A percentile compares a stretch with the other conserved stretches of the same genome.
Conservation (phyloP, 345 rosid species). For the Kandelia obovata region DNA sequence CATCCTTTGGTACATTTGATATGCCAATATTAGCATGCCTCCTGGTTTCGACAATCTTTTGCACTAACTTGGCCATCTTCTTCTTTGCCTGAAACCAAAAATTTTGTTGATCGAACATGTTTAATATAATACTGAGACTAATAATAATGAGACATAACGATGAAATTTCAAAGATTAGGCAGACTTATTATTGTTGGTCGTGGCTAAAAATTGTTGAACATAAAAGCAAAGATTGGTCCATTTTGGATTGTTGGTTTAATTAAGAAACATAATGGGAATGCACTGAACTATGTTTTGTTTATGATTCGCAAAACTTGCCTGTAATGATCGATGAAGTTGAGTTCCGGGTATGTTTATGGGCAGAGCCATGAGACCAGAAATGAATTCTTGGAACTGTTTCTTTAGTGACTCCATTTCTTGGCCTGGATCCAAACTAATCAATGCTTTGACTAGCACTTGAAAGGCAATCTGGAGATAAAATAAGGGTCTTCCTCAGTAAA, state of each 20-base stretch:
- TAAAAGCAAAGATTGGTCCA: no score
- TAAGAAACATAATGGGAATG: background rate
- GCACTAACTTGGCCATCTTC: conserved; percentile 69
- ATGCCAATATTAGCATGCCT: conserved; percentile 25
- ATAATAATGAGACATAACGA: no score
- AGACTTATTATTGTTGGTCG: no score
- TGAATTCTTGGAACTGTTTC: conserved; percentile 74
- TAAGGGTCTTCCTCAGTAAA: conserved; percentile 4
- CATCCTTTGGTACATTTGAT: conserved; percentile 48
- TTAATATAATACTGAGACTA: background rate
- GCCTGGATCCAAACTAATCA: conserved; percentile 88
- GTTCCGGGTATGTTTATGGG: conserved; percentile 87
- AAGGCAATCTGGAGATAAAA: conserved; percentile 66
- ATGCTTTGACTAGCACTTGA: conserved; percentile 77
- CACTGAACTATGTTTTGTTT: background rate
- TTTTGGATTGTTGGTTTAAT: background rate
- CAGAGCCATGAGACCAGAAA: conserved; percentile 84
- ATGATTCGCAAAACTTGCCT: conserved; percentile 38
- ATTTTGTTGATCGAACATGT: background rate
- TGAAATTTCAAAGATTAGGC: no score
- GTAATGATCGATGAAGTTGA: conserved; percentile 80
- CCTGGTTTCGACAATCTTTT: conserved; percentile 46
- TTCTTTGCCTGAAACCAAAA: conserved; percentile 65
- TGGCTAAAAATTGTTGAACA: no score
- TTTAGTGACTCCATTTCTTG: conserved; percentile 64